A percentile compares a stretch with the other conserved stretches of the same genome.
phyloP scores from a whole-genome alignment of 805 yeast genomes.

The Schwanniomyces occidentalis region DNA sequence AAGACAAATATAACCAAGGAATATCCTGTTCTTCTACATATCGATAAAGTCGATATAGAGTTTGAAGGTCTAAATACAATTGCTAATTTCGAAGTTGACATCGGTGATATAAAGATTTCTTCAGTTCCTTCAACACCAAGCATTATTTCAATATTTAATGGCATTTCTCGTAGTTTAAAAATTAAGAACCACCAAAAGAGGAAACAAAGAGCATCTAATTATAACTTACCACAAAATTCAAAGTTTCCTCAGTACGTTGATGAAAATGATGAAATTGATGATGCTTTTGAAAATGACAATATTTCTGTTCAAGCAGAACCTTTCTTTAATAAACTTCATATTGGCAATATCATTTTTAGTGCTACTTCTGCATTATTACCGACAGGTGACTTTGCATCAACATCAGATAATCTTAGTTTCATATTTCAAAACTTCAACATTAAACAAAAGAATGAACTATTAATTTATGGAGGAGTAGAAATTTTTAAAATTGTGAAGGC shows the following conservation, averaged over 20 bases:
- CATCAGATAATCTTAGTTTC: conserved; percentile 25
- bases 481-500: conserved; percentile 25
- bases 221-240: conserved; percentile 7
- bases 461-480: conserved; percentile 51
- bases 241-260: conserved; percentile 27
- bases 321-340: conserved; percentile 38
- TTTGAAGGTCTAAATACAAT: conserved; percentile 49
- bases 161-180: conserved; percentile 36
- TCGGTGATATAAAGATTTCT: conserved; percentile 45
- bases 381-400: conserved; percentile 43
- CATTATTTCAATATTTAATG: conserved; percentile 33
- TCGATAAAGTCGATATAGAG: conserved; percentile 39
- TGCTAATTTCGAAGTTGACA: conserved; percentile 35
- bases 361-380: conserved; percentile 46
- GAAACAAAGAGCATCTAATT: conserved; percentile 11
- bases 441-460: conserved; percentile 41
- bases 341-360: conserved; percentile 40
- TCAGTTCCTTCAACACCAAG: conserved; percentile 45
- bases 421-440: conserved; percentile 31
- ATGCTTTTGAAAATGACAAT: conserved; percentile 13
- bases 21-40: conserved; percentile 23
- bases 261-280: conserved; percentile 13
- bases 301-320: conserved; percentile 1
- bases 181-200: conserved; percentile 31
- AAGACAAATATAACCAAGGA: conserved; percentile 1